A percentile compares a stretch with the other conserved stretches of the same genome.
Evolutionary conservation across 129 eudicot species (phyloP).

Genomic region (Tanacetum coccineum): DNA sequence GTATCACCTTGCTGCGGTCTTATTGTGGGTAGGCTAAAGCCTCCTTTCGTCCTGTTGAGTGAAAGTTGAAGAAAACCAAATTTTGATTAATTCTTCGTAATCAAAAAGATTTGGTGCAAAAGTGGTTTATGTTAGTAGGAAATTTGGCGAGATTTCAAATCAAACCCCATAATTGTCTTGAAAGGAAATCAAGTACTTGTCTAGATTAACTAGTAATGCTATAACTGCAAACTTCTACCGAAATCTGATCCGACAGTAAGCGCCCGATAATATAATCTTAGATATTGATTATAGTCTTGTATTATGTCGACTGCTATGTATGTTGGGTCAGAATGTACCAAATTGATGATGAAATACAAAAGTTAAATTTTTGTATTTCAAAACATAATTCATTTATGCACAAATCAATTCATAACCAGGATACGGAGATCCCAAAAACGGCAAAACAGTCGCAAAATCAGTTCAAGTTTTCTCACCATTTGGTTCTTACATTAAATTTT

Average conservation of each 20-base stretch:
- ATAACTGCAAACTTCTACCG: background rate
- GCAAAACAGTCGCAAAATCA: slow-evolving; percentile 21
- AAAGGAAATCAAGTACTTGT: background rate
- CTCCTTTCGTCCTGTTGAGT: background rate
- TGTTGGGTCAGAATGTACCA: background rate
- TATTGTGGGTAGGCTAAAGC: background rate
- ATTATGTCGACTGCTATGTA: too few species aligned
- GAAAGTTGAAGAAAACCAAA: background rate
- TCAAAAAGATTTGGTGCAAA: background rate
- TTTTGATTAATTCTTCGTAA: background rate
- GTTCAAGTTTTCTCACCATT: slow-evolving; percentile 29
- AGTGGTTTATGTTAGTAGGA: background rate
- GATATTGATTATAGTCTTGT: too few species aligned
- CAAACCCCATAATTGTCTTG: background rate
- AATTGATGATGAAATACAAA: background rate
- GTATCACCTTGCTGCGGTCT: background rate
- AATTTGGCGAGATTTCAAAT: background rate
- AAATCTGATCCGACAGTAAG: background rate
- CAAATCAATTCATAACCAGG: background rate
- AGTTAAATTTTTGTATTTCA: background rate
- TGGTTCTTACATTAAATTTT: slow-evolving; percentile 23
- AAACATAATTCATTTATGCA: slow-evolving; percentile 25
- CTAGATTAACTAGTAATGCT: background rate
- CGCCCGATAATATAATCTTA: too few species aligned
- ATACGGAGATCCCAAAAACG: slow-evolving; percentile 21